Base-by-base conservation (phyloP, 129 eudicot genomes). In the Silybum marianum region DNA sequence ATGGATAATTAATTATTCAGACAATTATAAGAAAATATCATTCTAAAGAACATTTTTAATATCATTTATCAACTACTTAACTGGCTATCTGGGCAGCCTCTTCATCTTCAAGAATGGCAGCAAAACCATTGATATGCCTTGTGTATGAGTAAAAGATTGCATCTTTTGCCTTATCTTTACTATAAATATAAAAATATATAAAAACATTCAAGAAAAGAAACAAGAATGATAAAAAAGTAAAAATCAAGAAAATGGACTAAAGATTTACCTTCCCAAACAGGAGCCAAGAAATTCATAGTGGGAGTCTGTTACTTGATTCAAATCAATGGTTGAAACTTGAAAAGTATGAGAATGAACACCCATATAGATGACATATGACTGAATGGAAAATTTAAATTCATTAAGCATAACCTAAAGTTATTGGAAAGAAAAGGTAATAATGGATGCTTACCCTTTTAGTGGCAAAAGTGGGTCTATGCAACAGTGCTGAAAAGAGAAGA, bases 41-140 rank as follows among this genome's bases (percentile, higher is more conserved):
- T 42, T 39, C 71, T 13, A 54, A 11, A 16, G 3, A 63, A 76
- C 73, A 73, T 62, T 36, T 42, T 0, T 34, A 25, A 32, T 14
- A 74, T 42, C 62, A 70, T 13, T 28, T 32, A 16, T 73, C 24
- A 58, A 26, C 38, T 9, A 25, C 87, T 90, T 84, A 95, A 95
- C 98, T 87, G 26, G 97, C 94, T 83, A 95, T 86, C 75, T 76
- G 77, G 58, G 85, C 79, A 16, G 95, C 99, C 80, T 89, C 97
- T 38, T 89, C 84, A 24, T 90, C 99, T 60, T 89, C 97, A 73
- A 95, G 94, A 8, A 70, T 84, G 54, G 97, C 99, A 82, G 99
- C 99, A 88, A 95, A 95, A 39, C 99, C 99, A 86, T 95, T 95
- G 71, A 95, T 95, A 79, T 90, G 90, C 79, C 90, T 86, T n/a